Evolutionary conservation across 2,329 filamentous ascomycete genomes (phyloP).

Genomic region (Didymosphaeria variabile): DNA sequence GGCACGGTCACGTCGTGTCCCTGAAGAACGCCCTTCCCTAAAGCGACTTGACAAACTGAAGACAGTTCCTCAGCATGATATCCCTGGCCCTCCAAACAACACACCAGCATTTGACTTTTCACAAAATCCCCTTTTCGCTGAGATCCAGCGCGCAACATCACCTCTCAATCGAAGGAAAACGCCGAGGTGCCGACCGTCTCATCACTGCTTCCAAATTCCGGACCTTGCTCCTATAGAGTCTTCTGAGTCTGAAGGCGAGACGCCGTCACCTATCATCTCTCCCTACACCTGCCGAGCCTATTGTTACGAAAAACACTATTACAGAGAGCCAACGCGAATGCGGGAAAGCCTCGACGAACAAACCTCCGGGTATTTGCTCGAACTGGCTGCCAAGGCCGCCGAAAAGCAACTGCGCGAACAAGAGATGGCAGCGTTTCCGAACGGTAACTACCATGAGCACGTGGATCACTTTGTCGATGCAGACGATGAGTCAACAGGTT

Average conservation of each 20-base stretch:
- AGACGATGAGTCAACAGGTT: conserved; percentile 56
- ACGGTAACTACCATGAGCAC: conserved; percentile 72
- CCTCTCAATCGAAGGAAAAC: conserved; percentile 44
- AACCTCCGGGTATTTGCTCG: conserved; percentile 79
- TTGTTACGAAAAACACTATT: conserved; percentile 61
- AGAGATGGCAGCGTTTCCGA: conserved; percentile 79
- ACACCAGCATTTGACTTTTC: conserved; percentile 42
- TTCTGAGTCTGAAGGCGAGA: conserved; percentile 63
- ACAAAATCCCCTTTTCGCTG: conserved; percentile 46
- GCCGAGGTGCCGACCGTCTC: conserved; percentile 48
- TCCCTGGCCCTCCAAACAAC: conserved; percentile 57
- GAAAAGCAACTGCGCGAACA: conserved; percentile 81
- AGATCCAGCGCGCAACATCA: conserved; percentile 47
- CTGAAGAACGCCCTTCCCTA: conserved; percentile 70
- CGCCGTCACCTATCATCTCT: conserved; percentile 56
- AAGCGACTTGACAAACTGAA: conserved; percentile 76
- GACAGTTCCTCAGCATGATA: conserved; percentile 63
- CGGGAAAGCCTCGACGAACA: conserved; percentile 77
- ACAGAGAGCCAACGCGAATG: conserved; percentile 63
- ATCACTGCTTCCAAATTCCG: conserved; percentile 67
- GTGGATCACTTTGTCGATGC: conserved; percentile 76
- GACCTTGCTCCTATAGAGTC: conserved; percentile 69
- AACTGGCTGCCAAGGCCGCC: conserved; percentile 80
- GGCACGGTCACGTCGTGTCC: conserved; percentile 72
- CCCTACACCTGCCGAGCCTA: conserved; percentile 56